Percentiles rank a stretch among this genome's conserved stretches.
phyloP scores from a whole-genome alignment of 768 basidiomycete genomes.

The Megacollybia marginata region DNA sequence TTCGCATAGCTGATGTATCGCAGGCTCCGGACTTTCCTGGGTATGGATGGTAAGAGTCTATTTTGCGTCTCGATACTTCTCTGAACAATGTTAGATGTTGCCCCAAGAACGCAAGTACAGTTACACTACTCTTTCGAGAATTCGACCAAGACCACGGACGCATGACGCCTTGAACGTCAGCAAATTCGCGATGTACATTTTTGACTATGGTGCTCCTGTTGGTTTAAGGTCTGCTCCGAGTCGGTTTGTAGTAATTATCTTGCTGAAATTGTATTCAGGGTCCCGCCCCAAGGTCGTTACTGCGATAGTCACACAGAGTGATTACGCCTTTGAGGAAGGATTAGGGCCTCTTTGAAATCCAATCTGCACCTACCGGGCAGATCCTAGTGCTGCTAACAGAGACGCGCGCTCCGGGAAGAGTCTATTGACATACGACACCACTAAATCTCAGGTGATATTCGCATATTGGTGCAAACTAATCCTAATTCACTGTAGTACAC shows the following conservation, averaged over 20 bases:
- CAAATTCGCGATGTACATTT: slow-evolving; percentile 38
- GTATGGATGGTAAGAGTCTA: slow-evolving; percentile 27
- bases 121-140: slow-evolving; percentile 35
- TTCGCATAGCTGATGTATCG: not conserved
- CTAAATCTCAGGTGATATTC: slow-evolving; percentile 22
- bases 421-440: slow-evolving; percentile 21
- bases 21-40: slow-evolving; percentile 45
- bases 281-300: slow-evolving; percentile 34
- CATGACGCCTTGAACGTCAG: slow-evolving; percentile 26
- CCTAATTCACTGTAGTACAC: slow-evolving; percentile 20
- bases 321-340: slow-evolving; percentile 40
- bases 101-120: slow-evolving; percentile 21
- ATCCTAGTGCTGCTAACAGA: slow-evolving; percentile 17
- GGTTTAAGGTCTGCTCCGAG: slow-evolving; percentile 16
- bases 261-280: slow-evolving; percentile 11
- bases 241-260: not conserved
- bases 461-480: too few species aligned
- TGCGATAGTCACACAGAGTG: slow-evolving; percentile 41
- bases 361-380: slow-evolving; percentile 24
- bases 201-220: slow-evolving; percentile 40
- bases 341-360: slow-evolving; percentile 32
- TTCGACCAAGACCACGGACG: slow-evolving; percentile 29
- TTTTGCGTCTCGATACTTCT: not conserved
- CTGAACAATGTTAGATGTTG: not conserved
- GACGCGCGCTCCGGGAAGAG: slow-evolving; percentile 11